Percentiles rank a stretch among this genome's conserved stretches.
phyloP scores from a whole-genome alignment of 805 yeast genomes.

The Sugiyamaella valdiviana region DNA sequence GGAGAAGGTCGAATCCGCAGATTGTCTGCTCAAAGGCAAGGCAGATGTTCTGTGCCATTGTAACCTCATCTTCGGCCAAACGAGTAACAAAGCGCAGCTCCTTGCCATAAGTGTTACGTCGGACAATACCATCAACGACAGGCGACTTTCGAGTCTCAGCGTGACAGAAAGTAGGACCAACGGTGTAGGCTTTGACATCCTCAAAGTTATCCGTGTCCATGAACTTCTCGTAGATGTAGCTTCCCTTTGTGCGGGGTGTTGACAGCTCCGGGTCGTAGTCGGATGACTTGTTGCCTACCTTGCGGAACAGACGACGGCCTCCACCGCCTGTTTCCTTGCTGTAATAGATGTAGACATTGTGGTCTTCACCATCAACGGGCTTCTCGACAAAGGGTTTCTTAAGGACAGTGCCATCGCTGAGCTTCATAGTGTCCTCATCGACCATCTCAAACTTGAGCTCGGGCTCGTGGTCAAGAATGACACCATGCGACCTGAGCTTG shows the following conservation, averaged over 20 bases:
- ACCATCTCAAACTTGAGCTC: slow-evolving; percentile 64
- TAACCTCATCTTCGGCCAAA: slow-evolving; percentile 64
- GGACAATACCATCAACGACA: slow-evolving; percentile 97
- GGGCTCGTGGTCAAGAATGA: slow-evolving; percentile 56
- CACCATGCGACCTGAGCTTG: slow-evolving; percentile 56
- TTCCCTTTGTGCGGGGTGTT: slow-evolving; percentile 79
- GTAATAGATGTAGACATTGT: slow-evolving; percentile 89
- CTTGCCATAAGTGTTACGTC: slow-evolving; percentile 95
- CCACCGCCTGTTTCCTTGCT: slow-evolving; percentile 92
- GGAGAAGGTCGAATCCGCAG: slow-evolving; percentile 90
- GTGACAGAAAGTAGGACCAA: slow-evolving; percentile 84
- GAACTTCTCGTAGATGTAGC: slow-evolving; percentile 85
- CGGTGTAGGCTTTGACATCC: slow-evolving; percentile 98
- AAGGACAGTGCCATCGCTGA: slow-evolving; percentile 65
- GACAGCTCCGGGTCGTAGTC: slow-evolving; percentile 82
- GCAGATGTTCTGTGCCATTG: slow-evolving; percentile 74
- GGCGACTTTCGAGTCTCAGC: slow-evolving; percentile 99
- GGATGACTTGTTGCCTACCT: slow-evolving; percentile 93
- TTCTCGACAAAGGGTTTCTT: slow-evolving; percentile 94
- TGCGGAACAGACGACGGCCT: slow-evolving; percentile 87
- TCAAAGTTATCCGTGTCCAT: slow-evolving; percentile 98
- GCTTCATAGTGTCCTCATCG: slow-evolving; percentile 76
- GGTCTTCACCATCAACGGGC: slow-evolving; percentile 99
- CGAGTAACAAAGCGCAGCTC: slow-evolving; percentile 88
- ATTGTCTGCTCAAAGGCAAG: slow-evolving; percentile 81